These are phyloP conservation scores for Phytophthora sansomeana DNA, from an alignment of 352 stramenopile species.

Conservation along the genomic window DNA sequence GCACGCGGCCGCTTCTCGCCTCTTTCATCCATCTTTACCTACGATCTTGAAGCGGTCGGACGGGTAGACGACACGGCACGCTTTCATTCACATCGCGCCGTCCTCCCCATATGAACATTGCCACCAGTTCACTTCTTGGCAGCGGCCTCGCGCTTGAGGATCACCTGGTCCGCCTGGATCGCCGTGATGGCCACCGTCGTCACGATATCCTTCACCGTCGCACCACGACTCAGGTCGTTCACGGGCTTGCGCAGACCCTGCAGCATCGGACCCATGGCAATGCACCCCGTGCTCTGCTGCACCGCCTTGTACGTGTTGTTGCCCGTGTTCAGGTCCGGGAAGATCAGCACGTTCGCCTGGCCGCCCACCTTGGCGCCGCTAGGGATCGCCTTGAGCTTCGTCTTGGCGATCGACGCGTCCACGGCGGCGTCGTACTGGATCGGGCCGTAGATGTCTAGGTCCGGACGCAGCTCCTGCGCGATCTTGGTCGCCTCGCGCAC, in stretches of 20 bases:
- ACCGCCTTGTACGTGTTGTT: too few species aligned
- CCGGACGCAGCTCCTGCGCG: slow-evolving; percentile 67
- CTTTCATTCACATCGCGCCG: slow-evolving; percentile 15
- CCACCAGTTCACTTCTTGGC: slow-evolving; percentile 17
- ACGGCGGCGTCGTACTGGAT: too few species aligned
- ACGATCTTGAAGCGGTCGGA: slow-evolving; percentile 2
- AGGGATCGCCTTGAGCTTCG: too few species aligned
- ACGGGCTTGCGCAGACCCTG: slow-evolving; percentile 89
- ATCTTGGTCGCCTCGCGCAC: slow-evolving; percentile 81
- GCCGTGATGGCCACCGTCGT: slow-evolving; percentile 90
- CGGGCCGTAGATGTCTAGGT: slow-evolving; percentile 87
- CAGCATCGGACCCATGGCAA: slow-evolving; percentile 90
- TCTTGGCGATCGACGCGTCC: too few species aligned
- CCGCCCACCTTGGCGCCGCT: too few species aligned
- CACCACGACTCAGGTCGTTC: slow-evolving; percentile 90
- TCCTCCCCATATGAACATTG: neutral
- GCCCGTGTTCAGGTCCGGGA: too few species aligned
- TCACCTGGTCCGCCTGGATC: slow-evolving; percentile 84
- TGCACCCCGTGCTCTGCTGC: slow-evolving; percentile 77
- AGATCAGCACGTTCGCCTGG: too few species aligned
- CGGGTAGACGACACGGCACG: slow-evolving; percentile 2
- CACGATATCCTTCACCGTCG: slow-evolving; percentile 91
- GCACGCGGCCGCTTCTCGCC: neutral
- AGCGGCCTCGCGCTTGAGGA: slow-evolving; percentile 37
- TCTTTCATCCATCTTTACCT: slow-evolving; percentile 9